Conservation (phyloP, 75 land plant species). For the Pinus tabuliformis region DNA sequence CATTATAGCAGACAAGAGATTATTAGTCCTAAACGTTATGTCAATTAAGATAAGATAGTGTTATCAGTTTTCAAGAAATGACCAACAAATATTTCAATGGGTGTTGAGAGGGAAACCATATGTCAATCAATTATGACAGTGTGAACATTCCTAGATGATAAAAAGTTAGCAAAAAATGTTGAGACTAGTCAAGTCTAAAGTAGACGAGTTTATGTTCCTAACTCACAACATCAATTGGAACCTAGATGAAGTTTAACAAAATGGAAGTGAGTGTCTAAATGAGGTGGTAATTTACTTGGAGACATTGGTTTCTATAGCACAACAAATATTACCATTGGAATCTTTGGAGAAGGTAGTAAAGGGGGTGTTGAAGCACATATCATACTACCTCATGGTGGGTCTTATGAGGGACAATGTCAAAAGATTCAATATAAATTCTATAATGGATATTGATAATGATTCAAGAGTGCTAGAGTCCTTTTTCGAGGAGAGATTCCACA, state of each 20-base stretch:
- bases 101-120: too few relatives aligned
- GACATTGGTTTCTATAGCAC: constrained; percentile 82
- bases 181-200: constrained; percentile 49
- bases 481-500: constrained; percentile 49
- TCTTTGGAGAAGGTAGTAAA: constrained; percentile 59
- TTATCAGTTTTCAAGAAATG: too few relatives aligned
- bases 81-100: too few relatives aligned
- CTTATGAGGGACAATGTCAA: constrained; percentile 72
- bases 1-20: too few relatives aligned
- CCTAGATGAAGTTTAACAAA: constrained; percentile 65
- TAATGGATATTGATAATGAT: constrained; percentile 86
- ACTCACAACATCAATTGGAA: constrained; percentile 82
- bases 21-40: too few relatives aligned
- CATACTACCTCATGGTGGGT: constrained; percentile 70
- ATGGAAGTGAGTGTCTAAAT: constrained; percentile 86
- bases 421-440: constrained; percentile 73
- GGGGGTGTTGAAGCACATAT: constrained; percentile 78
- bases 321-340: constrained; percentile 78
- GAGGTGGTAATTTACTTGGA: constrained; percentile 91
- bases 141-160: too few relatives aligned
- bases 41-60: too few relatives aligned
- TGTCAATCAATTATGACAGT: too few relatives aligned
- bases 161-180: constrained; percentile 46
- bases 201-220: constrained; percentile 80
- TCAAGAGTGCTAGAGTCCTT: constrained; percentile 75